Percentiles rank a stretch among this genome's conserved stretches.
phyloP scores from a whole-genome alignment of 2,329 filamentous ascomycete genomes.

The Amesomyces nigricolor region DNA sequence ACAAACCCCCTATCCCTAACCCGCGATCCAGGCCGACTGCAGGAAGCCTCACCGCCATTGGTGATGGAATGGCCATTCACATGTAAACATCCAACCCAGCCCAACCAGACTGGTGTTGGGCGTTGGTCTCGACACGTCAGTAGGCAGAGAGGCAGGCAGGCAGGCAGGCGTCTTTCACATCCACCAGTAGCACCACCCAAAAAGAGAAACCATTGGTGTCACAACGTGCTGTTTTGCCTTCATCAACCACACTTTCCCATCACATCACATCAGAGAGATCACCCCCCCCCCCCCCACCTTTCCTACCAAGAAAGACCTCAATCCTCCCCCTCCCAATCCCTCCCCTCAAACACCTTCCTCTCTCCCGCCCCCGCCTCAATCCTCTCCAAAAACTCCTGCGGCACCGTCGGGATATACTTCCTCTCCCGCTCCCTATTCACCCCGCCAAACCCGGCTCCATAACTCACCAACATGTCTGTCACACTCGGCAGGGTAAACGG shows the following conservation, averaged over 20 bases:
- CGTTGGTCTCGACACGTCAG: no score
- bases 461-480: conserved; percentile 94
- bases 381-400: conserved; percentile 85
- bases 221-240: not conserved
- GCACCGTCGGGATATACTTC: conserved; percentile 94
- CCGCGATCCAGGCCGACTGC: no score
- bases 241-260: not conserved
- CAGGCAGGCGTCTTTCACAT: no score
- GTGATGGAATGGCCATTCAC: no score
- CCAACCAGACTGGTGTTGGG: no score
- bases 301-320: conserved; percentile 26
- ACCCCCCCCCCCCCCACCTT: not conserved
- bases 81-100: no score
- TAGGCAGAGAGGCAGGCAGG: no score
- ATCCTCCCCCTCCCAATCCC: conserved; percentile 64
- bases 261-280: not conserved
- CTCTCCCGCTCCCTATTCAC: conserved; percentile 84
- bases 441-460: conserved; percentile 90
- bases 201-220: no score
- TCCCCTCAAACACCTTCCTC: conserved; percentile 49
- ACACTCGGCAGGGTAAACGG: conserved; percentile 94
- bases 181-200: no score
- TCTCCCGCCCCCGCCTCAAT: conserved; percentile 51
- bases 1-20: no score
- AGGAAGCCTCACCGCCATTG: no score